phyloP scores from a whole-genome alignment of 768 basidiomycete species.

The Termitomyces sp. region DNA sequence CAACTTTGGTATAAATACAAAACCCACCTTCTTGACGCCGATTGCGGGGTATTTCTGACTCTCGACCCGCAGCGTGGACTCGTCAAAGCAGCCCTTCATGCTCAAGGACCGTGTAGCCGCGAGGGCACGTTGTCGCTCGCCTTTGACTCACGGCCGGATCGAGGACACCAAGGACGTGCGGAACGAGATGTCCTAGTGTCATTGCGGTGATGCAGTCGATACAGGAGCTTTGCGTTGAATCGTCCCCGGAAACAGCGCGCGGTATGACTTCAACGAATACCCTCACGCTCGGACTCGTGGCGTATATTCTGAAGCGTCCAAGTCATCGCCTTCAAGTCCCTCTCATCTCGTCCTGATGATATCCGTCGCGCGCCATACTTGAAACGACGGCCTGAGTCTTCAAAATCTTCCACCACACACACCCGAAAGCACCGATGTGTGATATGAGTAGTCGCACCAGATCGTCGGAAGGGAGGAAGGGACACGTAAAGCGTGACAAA shows the following conservation, averaged over 20 bases:
- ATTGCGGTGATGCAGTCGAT: background rate
- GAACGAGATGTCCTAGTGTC: conserved; percentile 7
- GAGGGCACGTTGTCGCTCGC: conserved; percentile 31
- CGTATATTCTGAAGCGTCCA: background rate
- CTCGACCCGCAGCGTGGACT: conserved; percentile 17
- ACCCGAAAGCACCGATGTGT: conserved; percentile 27
- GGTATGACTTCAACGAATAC: background rate
- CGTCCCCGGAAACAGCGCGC: background rate
- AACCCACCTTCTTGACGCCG: background rate
- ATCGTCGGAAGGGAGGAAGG: conserved; percentile 31
- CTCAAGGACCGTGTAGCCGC: conserved; percentile 39
- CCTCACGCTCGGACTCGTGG: background rate
- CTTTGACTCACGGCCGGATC: conserved; percentile 24
- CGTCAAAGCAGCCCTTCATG: conserved; percentile 25
- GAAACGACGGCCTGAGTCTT: conserved; percentile 12
- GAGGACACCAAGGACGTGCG: conserved; percentile 28
- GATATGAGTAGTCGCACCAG: conserved; percentile 32
- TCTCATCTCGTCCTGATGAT: background rate
- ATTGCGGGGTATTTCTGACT: background rate
- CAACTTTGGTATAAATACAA: background rate
- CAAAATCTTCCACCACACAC: conserved; percentile 27
- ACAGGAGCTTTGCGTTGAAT: background rate
- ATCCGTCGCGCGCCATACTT: background rate
- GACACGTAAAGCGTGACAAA: conserved; percentile 28
- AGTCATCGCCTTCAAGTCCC: background rate